phyloP scores from a whole-genome alignment of 805 yeast genomes.

The Vanderwaltozyma polyspora region DNA sequence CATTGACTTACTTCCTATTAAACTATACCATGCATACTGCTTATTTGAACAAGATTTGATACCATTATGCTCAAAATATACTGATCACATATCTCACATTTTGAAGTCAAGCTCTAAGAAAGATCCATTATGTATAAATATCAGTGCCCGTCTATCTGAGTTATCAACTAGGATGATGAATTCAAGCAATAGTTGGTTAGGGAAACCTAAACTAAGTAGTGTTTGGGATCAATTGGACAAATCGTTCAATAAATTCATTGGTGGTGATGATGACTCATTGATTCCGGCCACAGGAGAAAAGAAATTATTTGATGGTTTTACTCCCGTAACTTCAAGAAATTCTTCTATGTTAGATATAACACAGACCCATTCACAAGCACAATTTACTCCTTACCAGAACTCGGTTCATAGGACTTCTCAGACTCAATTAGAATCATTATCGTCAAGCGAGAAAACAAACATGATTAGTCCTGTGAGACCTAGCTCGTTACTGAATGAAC shows the following conservation, averaged over 20 bases:
- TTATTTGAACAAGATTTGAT: conserved; percentile 58
- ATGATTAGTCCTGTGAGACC: not conserved
- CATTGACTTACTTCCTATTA: conserved; percentile 48
- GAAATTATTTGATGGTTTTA: conserved; percentile 60
- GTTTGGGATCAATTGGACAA: conserved; percentile 86
- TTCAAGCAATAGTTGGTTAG: conserved; percentile 61
- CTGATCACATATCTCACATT: conserved; percentile 38
- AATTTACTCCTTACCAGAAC: conserved; percentile 15
- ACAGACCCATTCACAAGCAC: conserved; percentile 14
- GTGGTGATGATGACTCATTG: conserved; percentile 63
- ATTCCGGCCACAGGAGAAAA: conserved; percentile 29
- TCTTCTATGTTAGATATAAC: conserved; percentile 32
- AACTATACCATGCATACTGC: conserved; percentile 54
- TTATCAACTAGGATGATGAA: conserved; percentile 39
- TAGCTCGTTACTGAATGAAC: not conserved
- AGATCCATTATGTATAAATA: conserved; percentile 26
- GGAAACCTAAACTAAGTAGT: conserved; percentile 64
- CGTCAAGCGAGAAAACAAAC: not conserved
- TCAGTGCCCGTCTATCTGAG: conserved; percentile 27
- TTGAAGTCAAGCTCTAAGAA: conserved; percentile 32
- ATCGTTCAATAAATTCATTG: conserved; percentile 63
- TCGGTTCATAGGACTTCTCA: conserved; percentile 3
- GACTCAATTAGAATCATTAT: not conserved
- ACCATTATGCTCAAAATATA: conserved; percentile 49
- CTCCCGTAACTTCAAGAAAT: conserved; percentile 56